Percentiles rank a stretch among this genome's conserved stretches.
Conservation (phyloP, 2,329 filamentous ascomycete genomes). For the Aspergillus bombycis region DNA sequence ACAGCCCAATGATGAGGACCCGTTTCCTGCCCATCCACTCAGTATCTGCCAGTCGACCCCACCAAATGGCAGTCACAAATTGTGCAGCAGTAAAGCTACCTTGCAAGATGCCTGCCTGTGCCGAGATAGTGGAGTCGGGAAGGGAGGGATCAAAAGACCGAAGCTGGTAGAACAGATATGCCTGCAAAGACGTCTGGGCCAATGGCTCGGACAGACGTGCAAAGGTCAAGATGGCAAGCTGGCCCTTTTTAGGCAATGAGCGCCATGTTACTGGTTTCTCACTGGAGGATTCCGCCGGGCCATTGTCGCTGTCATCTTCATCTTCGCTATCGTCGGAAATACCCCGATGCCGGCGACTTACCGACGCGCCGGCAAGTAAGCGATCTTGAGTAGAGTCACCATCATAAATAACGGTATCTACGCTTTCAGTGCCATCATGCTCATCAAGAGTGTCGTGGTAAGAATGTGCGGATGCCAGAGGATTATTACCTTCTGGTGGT, state of each 20-base stretch:
- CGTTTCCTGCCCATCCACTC: constrained; percentile 71
- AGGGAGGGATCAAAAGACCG: constrained; percentile 69
- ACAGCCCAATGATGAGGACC: constrained; percentile 75
- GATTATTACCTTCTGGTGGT: constrained; percentile 1
- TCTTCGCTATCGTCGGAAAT: constrained; percentile 18
- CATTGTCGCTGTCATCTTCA: constrained; percentile 19
- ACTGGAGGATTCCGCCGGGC: constrained; percentile 16
- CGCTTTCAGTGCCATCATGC: constrained; percentile 22
- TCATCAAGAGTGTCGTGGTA: neutral
- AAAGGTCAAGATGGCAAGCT: constrained; percentile 76
- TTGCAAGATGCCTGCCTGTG: constrained; percentile 75
- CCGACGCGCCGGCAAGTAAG: constrained; percentile 18
- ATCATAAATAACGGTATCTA: constrained; percentile 24
- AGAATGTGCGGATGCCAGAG: neutral
- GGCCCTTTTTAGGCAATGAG: constrained; percentile 74
- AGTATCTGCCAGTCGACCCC: constrained; percentile 73
- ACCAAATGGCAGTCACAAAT: constrained; percentile 79
- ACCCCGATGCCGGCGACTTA: constrained; percentile 17
- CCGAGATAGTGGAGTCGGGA: constrained; percentile 67
- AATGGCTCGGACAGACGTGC: constrained; percentile 81
- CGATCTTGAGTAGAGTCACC: constrained; percentile 10
- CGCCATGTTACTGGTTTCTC: constrained; percentile 66
- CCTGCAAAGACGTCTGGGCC: constrained; percentile 74
- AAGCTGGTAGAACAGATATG: constrained; percentile 90
- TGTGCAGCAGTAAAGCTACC: constrained; percentile 81